Conservation (phyloP, 164 flowering plant genomes). For the Protea cynaroides region DNA sequence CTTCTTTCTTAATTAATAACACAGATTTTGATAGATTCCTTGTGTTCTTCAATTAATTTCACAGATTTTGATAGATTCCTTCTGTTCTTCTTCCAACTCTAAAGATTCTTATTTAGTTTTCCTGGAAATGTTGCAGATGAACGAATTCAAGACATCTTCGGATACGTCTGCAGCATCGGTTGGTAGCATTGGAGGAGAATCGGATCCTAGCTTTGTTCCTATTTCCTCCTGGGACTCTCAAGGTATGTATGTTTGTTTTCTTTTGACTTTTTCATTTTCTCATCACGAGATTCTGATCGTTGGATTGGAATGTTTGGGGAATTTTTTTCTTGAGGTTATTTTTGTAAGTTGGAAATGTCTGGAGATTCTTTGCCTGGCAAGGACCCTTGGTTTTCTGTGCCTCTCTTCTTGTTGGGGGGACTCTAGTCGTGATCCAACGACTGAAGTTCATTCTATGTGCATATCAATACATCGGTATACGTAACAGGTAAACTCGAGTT, state of each 20-base stretch:
- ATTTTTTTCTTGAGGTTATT: no score
- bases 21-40: background rate
- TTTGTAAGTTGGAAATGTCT: no score
- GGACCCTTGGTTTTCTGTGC: no score
- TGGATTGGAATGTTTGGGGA: no score
- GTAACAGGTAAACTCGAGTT: no score
- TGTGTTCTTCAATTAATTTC: background rate
- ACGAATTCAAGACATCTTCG: slow-evolving; percentile 31
- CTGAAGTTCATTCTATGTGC: no score
- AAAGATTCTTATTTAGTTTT: background rate
- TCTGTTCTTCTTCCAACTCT: background rate
- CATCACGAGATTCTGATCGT: no score
- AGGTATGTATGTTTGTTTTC: slow-evolving; percentile 14
- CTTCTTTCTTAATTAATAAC: background rate
- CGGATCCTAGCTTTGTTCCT: slow-evolving; percentile 20
- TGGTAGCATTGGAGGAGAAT: slow-evolving; percentile 16
- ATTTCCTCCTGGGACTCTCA: slow-evolving; percentile 34
- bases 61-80: background rate
- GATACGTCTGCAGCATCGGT: slow-evolving; percentile 32
- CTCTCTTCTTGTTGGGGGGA: no score
- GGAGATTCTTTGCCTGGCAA: no score
- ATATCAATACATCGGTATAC: no score
- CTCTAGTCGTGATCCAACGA: no score
- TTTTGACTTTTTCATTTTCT: no score
- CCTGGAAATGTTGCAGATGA: slow-evolving; percentile 24